Evolutionary conservation across 495 filamentous ascomycete species (phyloP), one percentile per base, ranked within the genome.

Genomic region (Penicillium bovifimosum): DNA sequence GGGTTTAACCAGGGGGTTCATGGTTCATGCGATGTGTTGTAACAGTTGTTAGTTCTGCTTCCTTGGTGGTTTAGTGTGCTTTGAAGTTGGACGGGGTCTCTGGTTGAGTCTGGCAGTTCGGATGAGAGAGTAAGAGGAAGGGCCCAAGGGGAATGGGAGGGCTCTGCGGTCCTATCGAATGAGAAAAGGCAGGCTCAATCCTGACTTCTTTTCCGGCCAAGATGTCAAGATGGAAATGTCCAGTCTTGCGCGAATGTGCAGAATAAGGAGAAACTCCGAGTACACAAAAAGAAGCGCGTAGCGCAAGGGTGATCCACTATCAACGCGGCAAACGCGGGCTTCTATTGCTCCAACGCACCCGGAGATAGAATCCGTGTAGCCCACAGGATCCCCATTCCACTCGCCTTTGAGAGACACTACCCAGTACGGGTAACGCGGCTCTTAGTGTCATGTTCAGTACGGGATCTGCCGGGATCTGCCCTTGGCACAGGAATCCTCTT

Each of bases 351-450:
- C 28, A 50, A 13, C 32, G 29, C n/a, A 10, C 41, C 33, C 56
- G 56, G 56, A 59, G 42, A 59, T 51, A 52, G 31, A 55, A 41
- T 55, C 56, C 56, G 56, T 42, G 26, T 4, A 49, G 41, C 41
- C 47, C 51, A 54, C 41, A 20, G 29, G 20, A 5, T 17, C 35
- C 5, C 27, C 46, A 55, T 45, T 50, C 41, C 53, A 40, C 8
- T 45, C 5, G 29, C 29, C 42, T 40, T 51, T 28, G 36, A 46
- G 36, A 51, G 39, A 31, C 11, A 3, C 7, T 28, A 24, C 32
- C 16, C 24, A 11, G 17, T 41, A 31, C 11, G 10, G 13, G 32
- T 13, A 33, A 33, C 9, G 31, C 31, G 13, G 31, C 9, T 5
- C 1, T n/a, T 17, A 36, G 34, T 36, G 9, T 14, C 9, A 2